Evolutionary conservation across 306 rosid species (phyloP), one percentile per base, ranked within the genome.

Genomic region (Castanopsis chinensis): DNA sequence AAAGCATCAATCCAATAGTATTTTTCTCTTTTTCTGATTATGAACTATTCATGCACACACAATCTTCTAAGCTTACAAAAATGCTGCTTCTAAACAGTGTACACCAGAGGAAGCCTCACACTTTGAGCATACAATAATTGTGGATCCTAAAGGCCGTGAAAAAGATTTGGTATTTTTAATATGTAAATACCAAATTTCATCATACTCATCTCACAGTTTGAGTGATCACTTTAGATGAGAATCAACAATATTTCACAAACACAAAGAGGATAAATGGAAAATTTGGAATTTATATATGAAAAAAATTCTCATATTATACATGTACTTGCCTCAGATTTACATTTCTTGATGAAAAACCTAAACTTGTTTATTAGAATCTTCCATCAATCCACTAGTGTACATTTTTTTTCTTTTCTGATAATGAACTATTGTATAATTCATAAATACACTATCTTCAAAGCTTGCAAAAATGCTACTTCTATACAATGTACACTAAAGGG

Each of bases 11-110:
- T 64, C 56, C 53, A 45, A 57, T 37, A 7, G 43, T 67, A 54
- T 45, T 32, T 37, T 55, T 15, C 53, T n/a, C 30, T 21, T 33
- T 17, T 33, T 33, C 52, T 33, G 20, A 63, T 14, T 63, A 28
- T 63, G 41, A 28, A 28, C 10, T 45, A 59, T 59, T 59, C 52
- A 70, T 54, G 76, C 27, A 56, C 54, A 78, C 27, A 56, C 61
- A 69, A 72, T 49, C 41, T 78, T 60, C 25, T 37, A 70, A 58
- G 78, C 68, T n/a, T 51, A 57, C 71, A 77, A 64, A 49, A 75
- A 57, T 73, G 52, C 71, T 57, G 32, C 74, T 72, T 85, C 80
- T 80, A 74, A 67, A 82, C 86, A 78, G 73, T n/a, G 72, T 85
- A 69, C 74, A 78, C 28, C 53, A 21, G 61, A 59, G 53, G 72